A percentile compares a stretch with the other conserved stretches of the same genome.
Evolutionary conservation across 2,329 filamentous ascomycete genomes (phyloP).

Genomic region (Venturia aucupariae): DNA sequence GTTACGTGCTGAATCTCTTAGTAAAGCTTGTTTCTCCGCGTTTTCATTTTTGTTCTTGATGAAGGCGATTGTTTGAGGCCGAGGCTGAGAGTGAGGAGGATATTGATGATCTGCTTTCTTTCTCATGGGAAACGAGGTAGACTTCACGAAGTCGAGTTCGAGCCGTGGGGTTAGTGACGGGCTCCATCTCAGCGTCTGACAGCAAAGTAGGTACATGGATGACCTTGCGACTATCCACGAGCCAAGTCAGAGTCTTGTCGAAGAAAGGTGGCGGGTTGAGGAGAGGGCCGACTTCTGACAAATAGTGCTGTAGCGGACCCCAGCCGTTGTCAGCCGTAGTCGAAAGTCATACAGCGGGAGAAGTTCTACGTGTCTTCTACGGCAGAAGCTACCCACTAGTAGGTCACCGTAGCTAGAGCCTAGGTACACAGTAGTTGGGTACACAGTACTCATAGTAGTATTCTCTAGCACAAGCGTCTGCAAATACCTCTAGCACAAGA

Average conservation of each 20-base stretch:
- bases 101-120: too few relatives aligned
- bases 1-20: not conserved
- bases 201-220: too few relatives aligned
- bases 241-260: too few relatives aligned
- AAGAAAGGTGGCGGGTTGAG: too few relatives aligned
- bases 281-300: not conserved
- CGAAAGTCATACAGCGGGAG: not conserved
- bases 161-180: not conserved
- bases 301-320: not conserved
- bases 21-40: not conserved
- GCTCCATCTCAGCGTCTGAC: not conserved
- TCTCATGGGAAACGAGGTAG: too few relatives aligned
- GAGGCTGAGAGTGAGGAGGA: not conserved
- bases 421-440: too few relatives aligned
- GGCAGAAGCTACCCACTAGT: not conserved
- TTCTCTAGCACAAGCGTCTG: not conserved
- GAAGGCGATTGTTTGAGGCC: not conserved
- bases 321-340: not conserved
- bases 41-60: not conserved
- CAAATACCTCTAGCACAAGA: not conserved
- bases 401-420: too few relatives aligned
- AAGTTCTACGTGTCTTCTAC: constrained; percentile 2
- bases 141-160: not conserved
- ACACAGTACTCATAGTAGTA: too few relatives aligned
- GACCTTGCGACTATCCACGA: too few relatives aligned